Evolutionary conservation across 306 rosid species (phyloP), one percentile per base, ranked within the genome.

Genomic region (Luffa acutangula): DNA sequence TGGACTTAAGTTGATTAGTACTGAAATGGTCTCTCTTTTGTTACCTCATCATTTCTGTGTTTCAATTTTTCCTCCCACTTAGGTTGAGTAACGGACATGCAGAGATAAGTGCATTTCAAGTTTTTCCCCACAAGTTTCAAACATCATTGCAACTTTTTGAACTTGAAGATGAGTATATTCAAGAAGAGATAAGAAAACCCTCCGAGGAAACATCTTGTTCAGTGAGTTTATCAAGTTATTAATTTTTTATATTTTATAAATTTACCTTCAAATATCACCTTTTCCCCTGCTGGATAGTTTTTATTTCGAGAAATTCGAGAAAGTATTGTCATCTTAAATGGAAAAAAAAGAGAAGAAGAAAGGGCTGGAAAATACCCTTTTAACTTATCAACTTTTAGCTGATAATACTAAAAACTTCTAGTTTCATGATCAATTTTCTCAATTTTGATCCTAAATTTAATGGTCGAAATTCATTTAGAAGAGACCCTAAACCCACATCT

Each of bases 161-260:
- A 81, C 94, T 95, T 69, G 88, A 78, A 49, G 99, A 95, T 89
- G 99, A 92, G 81, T 93, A 91, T 82, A 89, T 95, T 87, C 97
- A 93, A 82, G 82, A 85, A 79, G 92, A 90, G 84, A 93, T 93
- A 80, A 88, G 82, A 73, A 90, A 93, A 83, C 90, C 97, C 85
- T 86, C 91, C 5, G 73, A 20, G 54, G 93, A 82, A 82, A 21
- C 82, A 80, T 82, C 87, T 57, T 95, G 97, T 89, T 85, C 93
- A 2, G 97, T 95, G 80, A 84, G 92, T 84, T 81, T 80, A 74
- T 45, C 21, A 6, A 11, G 76, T 43, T 17, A 42, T 69, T 41
- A 41, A 42, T 42, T 69, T 69, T 42, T 46, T 15, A 37, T 46
- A 25, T 20, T 21, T 33, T 51, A 43, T 36, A 52, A 11, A 14